Evolutionary conservation across 1,284 basidiomycete genomes (phyloP), one percentile per base, ranked within the genome.

Genomic region (Naganishia sp.): DNA sequence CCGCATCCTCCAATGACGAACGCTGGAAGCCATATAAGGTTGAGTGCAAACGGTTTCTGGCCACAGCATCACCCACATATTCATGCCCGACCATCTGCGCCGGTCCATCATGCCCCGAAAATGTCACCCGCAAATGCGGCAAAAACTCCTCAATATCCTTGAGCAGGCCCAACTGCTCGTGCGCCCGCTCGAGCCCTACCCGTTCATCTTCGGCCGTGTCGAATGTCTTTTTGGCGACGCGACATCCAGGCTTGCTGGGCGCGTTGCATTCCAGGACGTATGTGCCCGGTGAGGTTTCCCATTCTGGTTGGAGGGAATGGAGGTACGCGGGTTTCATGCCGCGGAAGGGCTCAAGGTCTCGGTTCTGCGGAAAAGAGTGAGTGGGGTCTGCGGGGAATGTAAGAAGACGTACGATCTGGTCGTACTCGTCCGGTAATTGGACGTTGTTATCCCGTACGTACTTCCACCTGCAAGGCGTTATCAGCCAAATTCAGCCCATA

Each of bases 361-460:
- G 67, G 65, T 73, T 68, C 77, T 78, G 65, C 39, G 31, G 5
- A 16, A 33, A 45, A 11, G 36, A 31, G 7, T 7, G 11, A 21
- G 31, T 2, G 31, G 23, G 36, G 43, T 31, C n/a, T 23, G 28
- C 3, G 11, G 10, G 31, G 36, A 18, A 55, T n/a, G 39, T 42
- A 23, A 39, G 21, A 39, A 1, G 5, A 18, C 50, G 16, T 21
- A 46, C 31, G 16, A 80, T 79, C 63, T 75, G 77, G 66, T 80
- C 76, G 66, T 79, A 79, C 68, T 81, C 79, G 65, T 81, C 80
- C n/a, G 80, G 74, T 21, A 81, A 78, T 70, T 77, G 75, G 59
- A 81, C 78, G 18, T 75, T 70, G 69, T 80, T 72, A 23, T 75
- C 63, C 69, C 72, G 72, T 56, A 73, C 74, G 66, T 74, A 78